phyloP scores from a whole-genome alignment of 2,329 filamentous ascomycete genomes.

The Stachybotrys chartarum region DNA sequence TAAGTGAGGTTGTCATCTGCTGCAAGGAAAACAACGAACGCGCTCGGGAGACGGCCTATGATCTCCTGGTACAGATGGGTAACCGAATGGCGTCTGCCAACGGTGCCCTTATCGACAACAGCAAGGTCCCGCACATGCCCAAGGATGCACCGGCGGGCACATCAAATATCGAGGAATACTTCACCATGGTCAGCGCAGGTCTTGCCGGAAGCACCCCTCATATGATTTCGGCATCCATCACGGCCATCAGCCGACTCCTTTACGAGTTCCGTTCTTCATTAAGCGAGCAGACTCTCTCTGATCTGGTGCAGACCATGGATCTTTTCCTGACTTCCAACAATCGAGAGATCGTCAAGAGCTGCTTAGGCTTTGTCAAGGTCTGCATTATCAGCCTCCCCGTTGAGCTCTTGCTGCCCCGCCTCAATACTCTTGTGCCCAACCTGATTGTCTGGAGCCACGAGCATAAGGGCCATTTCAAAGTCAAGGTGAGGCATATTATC shows the following conservation, averaged over 20 bases:
- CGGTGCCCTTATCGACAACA: constrained; percentile 72
- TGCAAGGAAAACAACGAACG: constrained; percentile 98
- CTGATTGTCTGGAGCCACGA: constrained; percentile 95
- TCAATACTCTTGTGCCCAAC: constrained; percentile 75
- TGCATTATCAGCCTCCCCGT: constrained; percentile 80
- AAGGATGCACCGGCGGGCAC: constrained; percentile 67
- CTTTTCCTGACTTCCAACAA: constrained; percentile 96
- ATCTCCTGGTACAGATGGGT: constrained; percentile 82
- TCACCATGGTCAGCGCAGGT: constrained; percentile 97
- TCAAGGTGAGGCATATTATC: constrained; percentile 96
- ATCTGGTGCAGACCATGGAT: constrained; percentile 90
- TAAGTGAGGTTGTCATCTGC: constrained; percentile 91
- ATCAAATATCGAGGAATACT: constrained; percentile 87
- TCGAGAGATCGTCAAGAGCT: constrained; percentile 90
- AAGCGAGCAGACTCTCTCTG: constrained; percentile 61
- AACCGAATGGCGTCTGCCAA: constrained; percentile 63
- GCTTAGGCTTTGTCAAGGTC: constrained; percentile 94
- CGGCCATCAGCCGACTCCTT: constrained; percentile 83
- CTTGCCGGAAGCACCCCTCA: constrained; percentile 88
- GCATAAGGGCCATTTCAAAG: constrained; percentile 94
- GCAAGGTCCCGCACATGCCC: constrained; percentile 81
- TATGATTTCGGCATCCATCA: constrained; percentile 97
- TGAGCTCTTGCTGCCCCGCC: constrained; percentile 69
- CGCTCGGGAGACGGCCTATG: constrained; percentile 81
- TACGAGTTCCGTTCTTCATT: constrained; percentile 79